Evolutionary conservation across 345 rosid species (phyloP).

Genomic region (Sonneratia alba): DNA sequence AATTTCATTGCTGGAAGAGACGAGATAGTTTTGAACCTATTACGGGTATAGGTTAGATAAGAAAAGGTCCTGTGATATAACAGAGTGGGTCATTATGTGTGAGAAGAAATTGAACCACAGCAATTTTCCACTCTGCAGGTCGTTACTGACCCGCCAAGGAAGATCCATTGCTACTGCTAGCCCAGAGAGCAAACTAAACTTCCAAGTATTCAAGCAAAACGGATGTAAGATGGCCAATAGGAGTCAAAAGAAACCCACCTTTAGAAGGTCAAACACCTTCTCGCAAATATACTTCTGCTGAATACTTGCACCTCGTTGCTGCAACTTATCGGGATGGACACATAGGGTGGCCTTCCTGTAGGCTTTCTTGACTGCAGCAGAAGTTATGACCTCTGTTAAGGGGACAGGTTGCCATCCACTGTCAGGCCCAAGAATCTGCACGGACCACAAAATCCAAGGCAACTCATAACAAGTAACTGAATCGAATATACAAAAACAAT

Average conservation of each 20-base stretch:
- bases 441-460: not conserved
- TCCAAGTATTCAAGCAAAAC: not conserved
- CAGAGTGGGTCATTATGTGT: too few relatives aligned
- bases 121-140: too few relatives aligned
- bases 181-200: not conserved
- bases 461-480: not conserved
- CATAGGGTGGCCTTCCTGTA: slow-evolving; percentile 97
- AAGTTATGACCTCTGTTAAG: slow-evolving; percentile 83
- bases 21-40: not conserved
- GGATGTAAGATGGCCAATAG: not conserved
- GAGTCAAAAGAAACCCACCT: slow-evolving; percentile 28
- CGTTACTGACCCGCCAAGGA: not conserved
- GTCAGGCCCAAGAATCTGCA: slow-evolving; percentile 80
- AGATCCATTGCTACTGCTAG: not conserved
- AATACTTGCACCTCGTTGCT: slow-evolving; percentile 84
- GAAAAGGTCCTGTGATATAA: not conserved
- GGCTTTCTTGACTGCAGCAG: slow-evolving; percentile 90
- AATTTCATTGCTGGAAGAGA: not conserved
- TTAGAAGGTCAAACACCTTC: slow-evolving; percentile 93
- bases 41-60: too few relatives aligned
- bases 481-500: too few relatives aligned
- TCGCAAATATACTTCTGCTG: slow-evolving; percentile 91
- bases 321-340: slow-evolving; percentile 96
- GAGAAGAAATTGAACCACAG: too few relatives aligned
- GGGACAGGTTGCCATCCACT: slow-evolving; percentile 97